Evolutionary conservation across 805 yeast genomes (phyloP), one percentile per base, ranked within the genome.

Genomic region (Pichia manshurica): DNA sequence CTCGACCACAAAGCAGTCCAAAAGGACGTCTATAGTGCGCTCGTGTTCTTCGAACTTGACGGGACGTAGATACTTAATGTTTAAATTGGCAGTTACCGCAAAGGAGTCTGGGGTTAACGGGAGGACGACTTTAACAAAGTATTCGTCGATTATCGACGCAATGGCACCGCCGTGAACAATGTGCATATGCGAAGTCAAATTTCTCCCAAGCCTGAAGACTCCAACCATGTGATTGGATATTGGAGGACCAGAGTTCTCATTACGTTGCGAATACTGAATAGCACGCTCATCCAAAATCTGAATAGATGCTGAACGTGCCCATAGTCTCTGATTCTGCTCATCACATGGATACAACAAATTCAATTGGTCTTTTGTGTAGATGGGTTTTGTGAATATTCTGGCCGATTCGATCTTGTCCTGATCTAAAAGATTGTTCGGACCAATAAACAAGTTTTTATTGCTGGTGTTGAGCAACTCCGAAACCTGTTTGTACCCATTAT

Each of bases 61-160:
- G 21, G 72, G 69, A 41, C 47, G 55, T 23, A 55, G 29, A 53
- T 75, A 77, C 46, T 72, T 65, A 7, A 77, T 68, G 4, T 69
- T 55, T 33, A 77, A 59, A 31, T 60, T 64, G 2, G 75, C 80
- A 6, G 82, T 77, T n/a, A 75, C 78, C 9, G 81, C 81, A 44
- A 65, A 67, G 41, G 48, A 39, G 10, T 70, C 63, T 0, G 75
- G 76, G 19, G 77, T 66, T 17, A 65, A 53, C 3, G 79, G 72
- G 51, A 77, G 69, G 16, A 75, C 79, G 42, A 75, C 73, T n/a
- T 69, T 57, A 48, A 78, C 75, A 44, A 77, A 65, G 3, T 73
- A 77, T 56, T 77, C 82, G 54, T 77, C 82, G 10, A 77, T 57
- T 7, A 77, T 62, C 4, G 81, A 75, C 4, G 79, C 70, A n/a